phyloP scores from a whole-genome alignment of 495 filamentous ascomycete genomes.

The Collariella sp. region DNA sequence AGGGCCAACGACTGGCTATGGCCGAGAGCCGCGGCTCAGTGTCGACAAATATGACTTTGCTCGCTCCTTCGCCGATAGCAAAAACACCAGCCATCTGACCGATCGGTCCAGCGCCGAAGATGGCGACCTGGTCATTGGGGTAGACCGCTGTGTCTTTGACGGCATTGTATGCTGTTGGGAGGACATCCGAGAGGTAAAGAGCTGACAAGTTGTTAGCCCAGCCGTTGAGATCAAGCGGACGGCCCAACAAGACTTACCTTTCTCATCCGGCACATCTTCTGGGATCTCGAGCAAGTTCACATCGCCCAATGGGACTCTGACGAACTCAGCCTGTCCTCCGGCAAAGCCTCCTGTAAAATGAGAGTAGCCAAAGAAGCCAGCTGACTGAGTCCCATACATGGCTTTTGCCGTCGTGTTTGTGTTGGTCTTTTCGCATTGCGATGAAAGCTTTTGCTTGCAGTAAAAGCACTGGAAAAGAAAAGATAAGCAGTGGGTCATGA shows the following conservation, averaged over 20 bases:
- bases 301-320: slow-evolving; percentile 75
- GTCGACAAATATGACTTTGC: slow-evolving; percentile 74
- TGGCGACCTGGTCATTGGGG: slow-evolving; percentile 68
- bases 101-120: slow-evolving; percentile 72
- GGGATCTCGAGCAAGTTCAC: slow-evolving; percentile 75
- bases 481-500: neutral
- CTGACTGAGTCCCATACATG: slow-evolving; percentile 66
- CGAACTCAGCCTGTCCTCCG: slow-evolving; percentile 82
- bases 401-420: slow-evolving; percentile 56
- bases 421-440: slow-evolving; percentile 74
- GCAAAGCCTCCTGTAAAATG: slow-evolving; percentile 83
- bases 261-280: slow-evolving; percentile 77
- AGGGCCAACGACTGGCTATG: slow-evolving; percentile 52
- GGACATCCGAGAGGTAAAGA: slow-evolving; percentile 73
- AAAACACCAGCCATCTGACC: slow-evolving; percentile 76
- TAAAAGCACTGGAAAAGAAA: slow-evolving; percentile 49
- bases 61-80: slow-evolving; percentile 61
- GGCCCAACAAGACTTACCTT: slow-evolving; percentile 44
- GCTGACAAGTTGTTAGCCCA: slow-evolving; percentile 11
- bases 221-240: neutral
- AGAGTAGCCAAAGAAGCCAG: slow-evolving; percentile 67
- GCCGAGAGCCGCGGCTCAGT: slow-evolving; percentile 66
- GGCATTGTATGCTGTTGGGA: slow-evolving; percentile 69
- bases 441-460: slow-evolving; percentile 66
- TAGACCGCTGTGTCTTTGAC: slow-evolving; percentile 80